Evolutionary conservation across 805 yeast genomes (phyloP), one percentile per base, ranked within the genome.

Genomic region (Yamadazyma insecticola): DNA sequence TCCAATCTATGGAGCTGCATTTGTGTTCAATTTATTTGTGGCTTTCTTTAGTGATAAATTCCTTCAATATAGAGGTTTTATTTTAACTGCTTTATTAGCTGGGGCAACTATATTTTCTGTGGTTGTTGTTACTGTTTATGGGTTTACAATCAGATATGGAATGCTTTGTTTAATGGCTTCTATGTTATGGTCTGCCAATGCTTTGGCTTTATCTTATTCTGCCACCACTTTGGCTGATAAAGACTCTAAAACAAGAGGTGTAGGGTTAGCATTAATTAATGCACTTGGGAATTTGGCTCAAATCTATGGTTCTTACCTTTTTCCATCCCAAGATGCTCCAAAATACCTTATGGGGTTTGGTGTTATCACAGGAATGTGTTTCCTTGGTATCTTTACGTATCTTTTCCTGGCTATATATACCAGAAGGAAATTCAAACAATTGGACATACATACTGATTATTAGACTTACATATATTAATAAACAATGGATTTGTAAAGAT

Each of bases 341-440:
- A 36, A 36, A 14, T 36, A 36, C 27, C 27, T 36, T n/a, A 36
- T 32, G 40, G 40, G 40, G 12, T 36, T 36, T 14, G 37, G 40
- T 3, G 40, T 36, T n/a, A 36, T 36, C 20, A 36, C 40, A 7
- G 36, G 37, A 8, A 36, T 36, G 40, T 32, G 40, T 21, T 32
- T 33, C 24, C 26, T 36, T 11, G 40, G 40, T 3, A 26, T 22
- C 22, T 14, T 24, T 11, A 25, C 33, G 2, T 33, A 29, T 18
- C 13, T 27, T 9, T 14, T 26, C 7, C 30, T 35, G 12, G 17
- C 35, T 12, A 15, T 38, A 29, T 42, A 50, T 24, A 24, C 20
- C 10, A 24, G 26, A 14, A 24, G 12, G 7, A 24, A 12, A 12
- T 24, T 24, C 18, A 13, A 15, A 15, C 8, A 15, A 14, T 24